Conservation (phyloP, 345 rosid species). For the Anastatica hierochuntica region DNA sequence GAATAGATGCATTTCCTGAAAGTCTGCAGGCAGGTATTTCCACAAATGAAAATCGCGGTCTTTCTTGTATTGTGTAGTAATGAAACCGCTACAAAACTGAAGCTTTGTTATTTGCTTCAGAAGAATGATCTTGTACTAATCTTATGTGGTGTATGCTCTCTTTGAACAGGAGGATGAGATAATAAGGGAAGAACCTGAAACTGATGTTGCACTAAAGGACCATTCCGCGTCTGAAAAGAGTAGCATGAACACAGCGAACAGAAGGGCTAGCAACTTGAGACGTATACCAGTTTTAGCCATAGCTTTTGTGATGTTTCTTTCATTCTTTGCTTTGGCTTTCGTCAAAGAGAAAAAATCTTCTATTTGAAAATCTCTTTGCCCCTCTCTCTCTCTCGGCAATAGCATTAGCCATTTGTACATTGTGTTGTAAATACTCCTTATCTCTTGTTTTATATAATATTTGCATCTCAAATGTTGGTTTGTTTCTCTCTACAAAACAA, state of each 20-base stretch:
- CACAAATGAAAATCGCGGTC: no score
- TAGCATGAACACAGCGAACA: no score
- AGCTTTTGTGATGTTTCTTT: not conserved
- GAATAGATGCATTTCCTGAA: conserved; percentile 28
- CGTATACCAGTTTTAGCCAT: conserved; percentile 5
- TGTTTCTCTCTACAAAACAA: no score
- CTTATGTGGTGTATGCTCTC: conserved; percentile 5
- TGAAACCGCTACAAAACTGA: not conserved
- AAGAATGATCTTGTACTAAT: conserved; percentile 8
- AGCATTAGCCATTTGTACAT: not conserved
- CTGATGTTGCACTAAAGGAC: conserved; percentile 1
- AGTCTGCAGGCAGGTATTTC: conserved; percentile 54
- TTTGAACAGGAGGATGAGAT: conserved; percentile 22
- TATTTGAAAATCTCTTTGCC: no score
- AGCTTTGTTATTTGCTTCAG: no score
- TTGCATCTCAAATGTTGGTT: no score
- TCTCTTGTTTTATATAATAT: not conserved
- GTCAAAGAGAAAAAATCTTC: not conserved
- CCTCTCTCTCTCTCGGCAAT: not conserved
- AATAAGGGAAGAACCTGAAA: conserved; percentile 3
- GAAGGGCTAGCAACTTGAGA: not conserved
- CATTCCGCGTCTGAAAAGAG: not conserved
- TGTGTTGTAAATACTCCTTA: not conserved
- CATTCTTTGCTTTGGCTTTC: not conserved
- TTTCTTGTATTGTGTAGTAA: conserved; percentile 3